Conservation (phyloP, 1,284 basidiomycete genomes). For the Irpex sp. region DNA sequence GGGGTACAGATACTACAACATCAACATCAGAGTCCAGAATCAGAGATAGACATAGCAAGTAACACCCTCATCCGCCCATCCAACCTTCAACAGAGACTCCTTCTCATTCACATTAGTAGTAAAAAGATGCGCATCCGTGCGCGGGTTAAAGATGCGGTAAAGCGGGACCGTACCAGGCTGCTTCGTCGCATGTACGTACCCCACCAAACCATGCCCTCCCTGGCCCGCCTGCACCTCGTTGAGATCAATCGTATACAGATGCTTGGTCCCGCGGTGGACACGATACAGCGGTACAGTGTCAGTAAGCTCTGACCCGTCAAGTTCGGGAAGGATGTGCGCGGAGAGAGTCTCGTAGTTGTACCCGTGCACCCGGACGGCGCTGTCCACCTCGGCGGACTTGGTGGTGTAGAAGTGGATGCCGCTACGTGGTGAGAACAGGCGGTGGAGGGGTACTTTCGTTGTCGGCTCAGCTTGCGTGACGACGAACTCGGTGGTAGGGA, state of each 20-base stretch:
- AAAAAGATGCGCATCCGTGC: conserved; percentile 12
- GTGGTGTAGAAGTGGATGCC: conserved; percentile 19
- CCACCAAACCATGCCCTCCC: conserved; percentile 4
- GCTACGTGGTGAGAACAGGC: conserved; percentile 4
- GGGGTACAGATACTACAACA: not conserved
- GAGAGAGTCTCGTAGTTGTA: conserved; percentile 13
- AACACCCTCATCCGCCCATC: conserved; percentile 11
- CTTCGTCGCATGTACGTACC: conserved; percentile 7
- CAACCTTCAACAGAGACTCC: conserved; percentile 1
- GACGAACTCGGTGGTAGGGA: too few relatives aligned
- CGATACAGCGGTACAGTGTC: conserved; percentile 11
- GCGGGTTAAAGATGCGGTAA: conserved; percentile 3
- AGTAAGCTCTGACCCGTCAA: not conserved
- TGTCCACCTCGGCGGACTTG: conserved; percentile 7
- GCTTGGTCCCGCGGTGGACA: conserved; percentile 6
- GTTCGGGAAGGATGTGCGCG: conserved; percentile 7
- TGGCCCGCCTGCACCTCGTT: not conserved
- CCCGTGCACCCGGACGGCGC: conserved; percentile 5
- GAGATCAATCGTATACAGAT: conserved; percentile 12
- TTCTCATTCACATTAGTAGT: conserved; percentile 12
- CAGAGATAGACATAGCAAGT: conserved; percentile 11
- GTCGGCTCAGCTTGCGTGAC: not conserved
- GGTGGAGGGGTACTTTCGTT: conserved; percentile 10
- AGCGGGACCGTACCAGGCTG: conserved; percentile 7
- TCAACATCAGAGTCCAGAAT: not conserved